Conservation (phyloP, 78 protist genomes). For the Tieghemostelium lacteum region DNA sequence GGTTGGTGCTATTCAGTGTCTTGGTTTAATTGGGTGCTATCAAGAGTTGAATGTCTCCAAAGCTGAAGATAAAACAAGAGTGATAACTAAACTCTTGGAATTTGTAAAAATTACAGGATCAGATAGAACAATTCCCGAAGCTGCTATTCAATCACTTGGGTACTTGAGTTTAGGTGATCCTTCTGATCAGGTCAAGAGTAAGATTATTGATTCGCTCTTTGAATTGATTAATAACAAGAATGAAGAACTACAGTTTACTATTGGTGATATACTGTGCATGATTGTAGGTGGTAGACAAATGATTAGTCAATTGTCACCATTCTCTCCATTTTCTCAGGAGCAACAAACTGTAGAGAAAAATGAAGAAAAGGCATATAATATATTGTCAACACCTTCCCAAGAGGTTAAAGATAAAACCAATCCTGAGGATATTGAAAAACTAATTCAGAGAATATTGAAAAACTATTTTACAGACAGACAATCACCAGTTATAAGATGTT, state of each 20-base stretch:
- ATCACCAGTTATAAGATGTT: constrained; percentile 77
- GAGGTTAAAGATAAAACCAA: no score
- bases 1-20: not conserved
- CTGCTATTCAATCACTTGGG: constrained; percentile 25
- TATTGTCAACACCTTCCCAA: no score
- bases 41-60: not conserved
- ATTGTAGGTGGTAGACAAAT: constrained; percentile 51
- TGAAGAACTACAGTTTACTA: constrained; percentile 64
- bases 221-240: constrained; percentile 69
- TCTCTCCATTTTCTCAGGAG: constrained; percentile 64
- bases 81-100: constrained; percentile 8
- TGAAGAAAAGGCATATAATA: constrained; percentile 17
- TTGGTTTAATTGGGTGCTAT: constrained; percentile 39
- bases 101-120: constrained; percentile 5
- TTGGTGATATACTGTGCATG: constrained; percentile 54
- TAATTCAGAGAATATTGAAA: constrained; percentile 36
- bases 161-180: constrained; percentile 56
- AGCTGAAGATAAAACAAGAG: not conserved
- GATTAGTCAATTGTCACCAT: constrained; percentile 22
- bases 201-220: constrained; percentile 52
- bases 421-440: not conserved
- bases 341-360: constrained; percentile 4
- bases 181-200: not conserved
- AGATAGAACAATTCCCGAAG: constrained; percentile 30
- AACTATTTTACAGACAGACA: constrained; percentile 73